phyloP scores from a whole-genome alignment of 345 rosid species.

The Orychophragmus violaceus region DNA sequence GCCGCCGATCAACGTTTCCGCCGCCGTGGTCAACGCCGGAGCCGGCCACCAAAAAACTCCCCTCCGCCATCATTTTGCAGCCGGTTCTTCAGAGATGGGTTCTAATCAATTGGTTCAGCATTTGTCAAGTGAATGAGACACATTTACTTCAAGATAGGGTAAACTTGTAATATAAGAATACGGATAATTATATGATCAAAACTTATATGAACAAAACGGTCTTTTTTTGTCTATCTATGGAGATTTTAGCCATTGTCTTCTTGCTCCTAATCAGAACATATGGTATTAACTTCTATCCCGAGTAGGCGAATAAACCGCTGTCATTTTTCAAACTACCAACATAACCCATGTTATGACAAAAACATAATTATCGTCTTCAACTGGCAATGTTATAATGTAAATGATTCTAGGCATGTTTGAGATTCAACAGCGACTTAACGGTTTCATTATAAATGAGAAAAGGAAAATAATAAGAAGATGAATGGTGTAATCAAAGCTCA shows the following conservation, averaged over 20 bases:
- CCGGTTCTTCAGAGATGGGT: too few species aligned
- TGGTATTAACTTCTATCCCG: background rate
- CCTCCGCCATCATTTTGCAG: too few species aligned
- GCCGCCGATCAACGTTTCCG: too few species aligned
- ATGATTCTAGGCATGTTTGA: slow-evolving; percentile 1
- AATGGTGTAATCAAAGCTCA: slow-evolving; percentile 21
- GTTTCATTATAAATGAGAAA: background rate
- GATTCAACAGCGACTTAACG: background rate
- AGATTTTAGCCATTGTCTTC: background rate
- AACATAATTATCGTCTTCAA: slow-evolving; percentile 6
- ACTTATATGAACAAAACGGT: too few species aligned
- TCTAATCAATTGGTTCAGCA: too few species aligned
- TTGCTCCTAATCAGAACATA: background rate
- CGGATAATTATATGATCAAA: too few species aligned
- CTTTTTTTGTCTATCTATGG: too few species aligned
- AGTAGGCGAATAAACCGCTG: background rate
- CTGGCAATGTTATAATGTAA: background rate
- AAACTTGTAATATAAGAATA: too few species aligned
- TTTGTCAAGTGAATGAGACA: too few species aligned
- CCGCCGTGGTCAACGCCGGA: too few species aligned
- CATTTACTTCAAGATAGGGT: too few species aligned
- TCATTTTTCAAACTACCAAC: background rate
- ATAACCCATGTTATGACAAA: background rate
- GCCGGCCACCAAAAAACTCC: too few species aligned
- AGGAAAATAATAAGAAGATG: background rate